Evolutionary conservation across 768 basidiomycete species (phyloP).

Genomic region (Russula compacta): DNA sequence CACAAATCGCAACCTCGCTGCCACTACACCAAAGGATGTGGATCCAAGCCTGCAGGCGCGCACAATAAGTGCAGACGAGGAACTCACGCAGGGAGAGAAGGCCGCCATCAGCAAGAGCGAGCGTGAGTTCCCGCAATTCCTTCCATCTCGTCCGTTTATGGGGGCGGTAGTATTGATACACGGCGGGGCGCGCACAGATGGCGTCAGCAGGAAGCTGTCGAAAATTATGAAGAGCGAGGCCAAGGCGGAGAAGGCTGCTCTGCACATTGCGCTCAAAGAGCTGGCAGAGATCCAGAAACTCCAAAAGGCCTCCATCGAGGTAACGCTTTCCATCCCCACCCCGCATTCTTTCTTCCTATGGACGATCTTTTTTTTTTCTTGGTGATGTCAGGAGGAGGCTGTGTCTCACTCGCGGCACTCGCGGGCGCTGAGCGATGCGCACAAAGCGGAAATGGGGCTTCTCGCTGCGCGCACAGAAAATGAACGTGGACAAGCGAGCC

Average conservation of each 20-base stretch:
- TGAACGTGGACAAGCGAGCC: conserved; percentile 21
- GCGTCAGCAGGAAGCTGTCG: conserved; percentile 50
- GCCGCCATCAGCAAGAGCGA: conserved; percentile 43
- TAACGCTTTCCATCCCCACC: conserved; percentile 14
- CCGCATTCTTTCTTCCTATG: not conserved
- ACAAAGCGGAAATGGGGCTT: conserved; percentile 54
- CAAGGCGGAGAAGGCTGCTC: conserved; percentile 53
- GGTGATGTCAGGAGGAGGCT: conserved; percentile 40
- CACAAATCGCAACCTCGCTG: conserved; percentile 26
- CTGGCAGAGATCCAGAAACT: conserved; percentile 58
- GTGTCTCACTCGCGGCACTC: conserved; percentile 45
- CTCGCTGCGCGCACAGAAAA: conserved; percentile 41
- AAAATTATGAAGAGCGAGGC: conserved; percentile 66
- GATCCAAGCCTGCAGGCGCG: conserved; percentile 33
- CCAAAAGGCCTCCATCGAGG: conserved; percentile 60
- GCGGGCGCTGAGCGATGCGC: conserved; percentile 45
- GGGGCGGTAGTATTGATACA: not conserved
- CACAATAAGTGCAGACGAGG: conserved; percentile 38
- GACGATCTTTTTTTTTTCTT: not conserved
- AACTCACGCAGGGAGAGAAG: conserved; percentile 42
- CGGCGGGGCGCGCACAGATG: conserved; percentile 30
- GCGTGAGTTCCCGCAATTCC: conserved; percentile 30
- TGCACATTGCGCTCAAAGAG: conserved; percentile 53
- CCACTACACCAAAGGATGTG: conserved; percentile 37
- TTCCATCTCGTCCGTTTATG: not conserved